Evolutionary conservation across 306 rosid species (phyloP), one percentile per base, ranked within the genome.

Genomic region (Carpinus fangiana): DNA sequence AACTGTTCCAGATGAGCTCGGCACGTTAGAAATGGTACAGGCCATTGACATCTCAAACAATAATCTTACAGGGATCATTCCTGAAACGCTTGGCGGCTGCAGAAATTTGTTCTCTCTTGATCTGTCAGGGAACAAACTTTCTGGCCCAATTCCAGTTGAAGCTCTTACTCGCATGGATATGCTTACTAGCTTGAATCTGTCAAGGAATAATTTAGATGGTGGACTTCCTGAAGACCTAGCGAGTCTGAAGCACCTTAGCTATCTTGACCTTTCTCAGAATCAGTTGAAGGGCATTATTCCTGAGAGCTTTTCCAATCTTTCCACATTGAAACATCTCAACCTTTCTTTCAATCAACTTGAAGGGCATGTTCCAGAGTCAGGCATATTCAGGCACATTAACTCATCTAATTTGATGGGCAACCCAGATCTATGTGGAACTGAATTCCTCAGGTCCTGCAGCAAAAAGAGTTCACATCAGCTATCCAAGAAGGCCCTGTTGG

Each of bases 231-330:
- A 81, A 72, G 80, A 26, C 17, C 81, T 91, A 72, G 78, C 88
- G 73, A 80, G 70, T 72, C 80, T 90, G 81, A 76, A 89, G 85
- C 83, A 82, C 54, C 88, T 93, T 46, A 84, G 43, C 79, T 87
- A 90, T 72, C 75, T 91, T 2, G 98, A 93, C 81, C 96, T 93
- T 85, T 93, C 98, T 84, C 93, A 82, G 52, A 93, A 93, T 77
- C 73, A 82, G 65, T 78, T 93, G 86, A 85, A 78, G 68, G 98
- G 98, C 51, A 77, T 54, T 7, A 93, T 93, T 69, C 90, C 92
- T 10, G 65, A 80, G 73, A 79, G 85, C 73, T 81, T 89, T 62
- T 73, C 90, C 75, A 86, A 87, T 72, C 85, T 79, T 75, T 85
- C 97, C 65, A 76, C 76, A 67, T 86, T 91, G 82, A 81, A 75